These are phyloP conservation scores for Fusarium sp. DNA, from an alignment of 2,329 filamentous ascomycete species.

Conservation along the genomic window DNA sequence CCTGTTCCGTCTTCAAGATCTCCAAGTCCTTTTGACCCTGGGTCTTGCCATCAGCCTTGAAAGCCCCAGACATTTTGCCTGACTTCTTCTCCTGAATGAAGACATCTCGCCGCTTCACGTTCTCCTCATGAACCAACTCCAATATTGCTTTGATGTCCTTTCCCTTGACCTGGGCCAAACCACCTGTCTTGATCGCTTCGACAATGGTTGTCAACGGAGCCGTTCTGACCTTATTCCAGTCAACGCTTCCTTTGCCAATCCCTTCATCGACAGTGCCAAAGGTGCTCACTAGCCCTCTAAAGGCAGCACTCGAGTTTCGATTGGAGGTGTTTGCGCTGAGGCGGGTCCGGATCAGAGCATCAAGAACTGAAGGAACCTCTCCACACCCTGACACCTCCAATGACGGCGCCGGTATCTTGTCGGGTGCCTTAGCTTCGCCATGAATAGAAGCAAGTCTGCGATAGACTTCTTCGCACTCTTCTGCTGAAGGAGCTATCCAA, in stretches of 20 bases:
- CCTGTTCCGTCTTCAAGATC: slow-evolving; percentile 43
- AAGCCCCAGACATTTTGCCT: slow-evolving; percentile 22
- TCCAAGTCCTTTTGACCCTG: slow-evolving; percentile 45
- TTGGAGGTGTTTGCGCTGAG: slow-evolving; percentile 44
- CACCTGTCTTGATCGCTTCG: slow-evolving; percentile 69
- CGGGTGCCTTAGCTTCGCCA: slow-evolving; percentile 39
- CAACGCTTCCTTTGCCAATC: slow-evolving; percentile 43
- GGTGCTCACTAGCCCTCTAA: slow-evolving; percentile 40
- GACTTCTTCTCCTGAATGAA: slow-evolving; percentile 41
- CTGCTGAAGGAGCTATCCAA: slow-evolving; percentile 37
- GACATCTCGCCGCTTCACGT: slow-evolving; percentile 36
- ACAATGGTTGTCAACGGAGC: slow-evolving; percentile 61
- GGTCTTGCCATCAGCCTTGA: slow-evolving; percentile 37
- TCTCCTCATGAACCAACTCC: slow-evolving; percentile 43
- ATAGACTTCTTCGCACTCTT: slow-evolving; percentile 41
- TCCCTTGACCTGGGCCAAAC: slow-evolving; percentile 43
- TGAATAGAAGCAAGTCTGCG: slow-evolving; percentile 37
- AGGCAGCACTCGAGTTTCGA: slow-evolving; percentile 43
- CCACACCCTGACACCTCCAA: slow-evolving; percentile 45
- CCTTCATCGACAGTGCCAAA: slow-evolving; percentile 41
- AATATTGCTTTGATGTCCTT: slow-evolving; percentile 44
- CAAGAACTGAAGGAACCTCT: slow-evolving; percentile 43
- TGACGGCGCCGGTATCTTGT: slow-evolving; percentile 45
- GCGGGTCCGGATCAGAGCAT: slow-evolving; percentile 43
- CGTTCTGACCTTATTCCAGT: slow-evolving; percentile 43